phyloP scores from a whole-genome alignment of 768 basidiomycete species.

The Phallus indusiatus region DNA sequence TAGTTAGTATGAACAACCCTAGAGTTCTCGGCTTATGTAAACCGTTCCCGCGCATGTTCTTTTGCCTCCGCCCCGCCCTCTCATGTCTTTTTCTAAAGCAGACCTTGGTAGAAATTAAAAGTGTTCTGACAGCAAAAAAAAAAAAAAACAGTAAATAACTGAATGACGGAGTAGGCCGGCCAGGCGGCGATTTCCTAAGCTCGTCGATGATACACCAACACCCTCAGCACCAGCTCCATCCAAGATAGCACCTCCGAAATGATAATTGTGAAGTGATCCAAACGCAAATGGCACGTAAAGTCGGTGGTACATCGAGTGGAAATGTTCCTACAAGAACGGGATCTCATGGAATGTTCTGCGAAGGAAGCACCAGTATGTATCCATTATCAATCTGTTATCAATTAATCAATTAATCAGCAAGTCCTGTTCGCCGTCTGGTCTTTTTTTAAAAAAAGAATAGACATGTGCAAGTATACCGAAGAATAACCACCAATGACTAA shows the following conservation, averaged over 20 bases:
- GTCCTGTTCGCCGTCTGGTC: background rate
- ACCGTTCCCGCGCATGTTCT: too few relatives aligned
- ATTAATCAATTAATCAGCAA: background rate
- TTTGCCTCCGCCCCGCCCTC: too few relatives aligned
- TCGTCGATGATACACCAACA: too few relatives aligned
- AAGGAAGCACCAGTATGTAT: constrained; percentile 41
- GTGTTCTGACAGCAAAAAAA: too few relatives aligned
- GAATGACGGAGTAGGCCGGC: too few relatives aligned
- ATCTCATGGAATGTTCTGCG: constrained; percentile 36
- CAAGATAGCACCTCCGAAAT: constrained; percentile 36
- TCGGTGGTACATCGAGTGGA: constrained; percentile 40
- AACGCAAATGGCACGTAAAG: constrained; percentile 43
- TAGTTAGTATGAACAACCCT: too few relatives aligned
- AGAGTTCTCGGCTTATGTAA: too few relatives aligned
- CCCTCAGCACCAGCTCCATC: constrained; percentile 35
- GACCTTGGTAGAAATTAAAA: too few relatives aligned
- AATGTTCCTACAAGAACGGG: constrained; percentile 36
- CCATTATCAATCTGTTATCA: constrained; percentile 32
- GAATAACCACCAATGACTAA: constrained; percentile 39
- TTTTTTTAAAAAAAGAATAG: constrained; percentile 16
- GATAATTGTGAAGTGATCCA: constrained; percentile 43
- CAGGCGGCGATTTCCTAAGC: too few relatives aligned
- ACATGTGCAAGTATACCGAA: constrained; percentile 34
- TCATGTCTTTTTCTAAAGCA: too few relatives aligned
- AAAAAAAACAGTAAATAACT: too few relatives aligned